Evolutionary conservation across 805 yeast species (phyloP), one percentile per base, ranked within the genome.

Genomic region (Candida krabiensis): DNA sequence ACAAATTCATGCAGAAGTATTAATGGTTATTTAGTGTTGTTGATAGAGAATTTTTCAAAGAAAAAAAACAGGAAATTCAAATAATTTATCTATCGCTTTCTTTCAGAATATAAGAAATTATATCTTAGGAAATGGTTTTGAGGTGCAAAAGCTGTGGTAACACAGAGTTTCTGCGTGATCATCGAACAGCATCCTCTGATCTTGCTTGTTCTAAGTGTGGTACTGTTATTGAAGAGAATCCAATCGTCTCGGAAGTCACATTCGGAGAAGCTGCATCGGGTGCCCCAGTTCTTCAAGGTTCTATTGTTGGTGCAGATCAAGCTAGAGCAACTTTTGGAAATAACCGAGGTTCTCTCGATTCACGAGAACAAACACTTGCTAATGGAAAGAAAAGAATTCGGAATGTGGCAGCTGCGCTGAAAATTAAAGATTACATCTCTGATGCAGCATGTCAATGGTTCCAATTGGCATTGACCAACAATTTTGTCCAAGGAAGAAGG

Each of bases 401-500:
- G 51, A 83, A 84, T 30, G 83, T 95, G 11, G 96, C 97, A 1
- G 71, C 74, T 29, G 86, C 88, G 3, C 69, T 93, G 41, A 68
- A 69, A 23, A 88, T 95, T 40, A 88, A 96, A 2, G 96, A 87
- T 31, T 83, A 79, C 58, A 80, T 91, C 9, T 75, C 89, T 2
- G 96, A 86, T 41, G 81, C 91, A 9, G 97, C 96, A 0, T 75
- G 79, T 50, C 86, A 85, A 41, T 88, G 96, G 91, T 95, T 87
- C 63, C 81, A 81, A 49, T 67, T 89, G 38, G 98, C 98, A 0
- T 69, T 95, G 19, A 75, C 88, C 2, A 76, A 83, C 47, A 90
- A 89, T 58, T 93, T 93, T 59, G 98, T 93, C 17, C 96, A 91
- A 61, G 99, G 99, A n/a, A 74, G 99, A 52, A 69, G 93, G 45